These are phyloP conservation scores for Cytospora mali DNA, from an alignment of 2,329 filamentous ascomycete genomes.

Conservation along the genomic window DNA sequence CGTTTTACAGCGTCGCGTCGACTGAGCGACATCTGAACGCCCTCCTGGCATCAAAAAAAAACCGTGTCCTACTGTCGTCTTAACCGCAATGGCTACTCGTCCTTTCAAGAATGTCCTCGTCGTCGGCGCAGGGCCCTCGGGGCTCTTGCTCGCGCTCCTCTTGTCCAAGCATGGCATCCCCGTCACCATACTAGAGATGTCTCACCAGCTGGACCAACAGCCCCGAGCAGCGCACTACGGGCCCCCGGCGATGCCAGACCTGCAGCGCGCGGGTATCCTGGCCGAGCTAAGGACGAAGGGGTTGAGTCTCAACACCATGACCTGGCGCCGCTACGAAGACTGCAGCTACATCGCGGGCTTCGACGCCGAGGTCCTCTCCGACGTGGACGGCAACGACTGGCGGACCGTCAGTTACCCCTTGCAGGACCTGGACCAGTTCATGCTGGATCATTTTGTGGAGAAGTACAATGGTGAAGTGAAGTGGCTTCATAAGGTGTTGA, in stretches of 20 bases:
- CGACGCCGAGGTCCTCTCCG: slow-evolving; percentile 38
- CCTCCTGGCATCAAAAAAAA: neutral
- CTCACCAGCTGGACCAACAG: slow-evolving; percentile 56
- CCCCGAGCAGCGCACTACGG: slow-evolving; percentile 66
- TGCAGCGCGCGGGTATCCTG: slow-evolving; percentile 61
- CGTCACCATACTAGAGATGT: slow-evolving; percentile 58
- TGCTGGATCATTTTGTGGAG: slow-evolving; percentile 44
- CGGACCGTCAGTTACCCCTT: slow-evolving; percentile 46
- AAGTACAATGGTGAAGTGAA: slow-evolving; percentile 41
- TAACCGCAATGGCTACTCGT: slow-evolving; percentile 13
- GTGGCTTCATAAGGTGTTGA: slow-evolving; percentile 52
- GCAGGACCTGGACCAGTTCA: slow-evolving; percentile 46
- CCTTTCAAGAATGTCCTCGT: slow-evolving; percentile 40
- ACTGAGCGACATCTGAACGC: neutral
- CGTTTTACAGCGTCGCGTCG: neutral
- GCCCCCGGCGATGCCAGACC: slow-evolving; percentile 58
- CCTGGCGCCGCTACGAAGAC: slow-evolving; percentile 43
- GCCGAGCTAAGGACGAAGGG: slow-evolving; percentile 44
- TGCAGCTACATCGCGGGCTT: slow-evolving; percentile 42
- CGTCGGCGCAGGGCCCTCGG: slow-evolving; percentile 53
- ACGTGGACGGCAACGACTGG: slow-evolving; percentile 44
- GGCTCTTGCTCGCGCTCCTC: slow-evolving; percentile 53
- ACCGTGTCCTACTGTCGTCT: neutral
- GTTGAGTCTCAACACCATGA: slow-evolving; percentile 43
- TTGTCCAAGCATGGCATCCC: slow-evolving; percentile 55